Evolutionary conservation across 768 basidiomycete species (phyloP), one percentile per base, ranked within the genome.

Genomic region (Mycena epipterygia): DNA sequence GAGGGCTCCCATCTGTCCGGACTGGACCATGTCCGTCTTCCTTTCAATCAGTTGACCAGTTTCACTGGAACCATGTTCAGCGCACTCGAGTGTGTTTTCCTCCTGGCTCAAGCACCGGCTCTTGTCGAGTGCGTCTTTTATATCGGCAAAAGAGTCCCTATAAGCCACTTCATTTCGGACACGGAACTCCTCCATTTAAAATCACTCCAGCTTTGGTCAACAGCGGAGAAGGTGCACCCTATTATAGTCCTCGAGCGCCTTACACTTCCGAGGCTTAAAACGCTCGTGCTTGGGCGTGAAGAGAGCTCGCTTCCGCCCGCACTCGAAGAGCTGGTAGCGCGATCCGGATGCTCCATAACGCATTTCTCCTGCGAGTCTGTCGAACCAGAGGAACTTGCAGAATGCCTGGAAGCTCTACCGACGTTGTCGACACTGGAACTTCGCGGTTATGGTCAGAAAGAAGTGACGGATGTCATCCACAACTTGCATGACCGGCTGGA

Each of bases 61-160:
- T 59, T 65, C 63, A 70, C 57, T 6, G 69, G 63, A 14, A 65
- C 63, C 19, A 41, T 19, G 13, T 70, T 70, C 63, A 13, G 23
- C 14, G 12, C 32, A 4, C 7, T 17, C 25, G 69, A 70, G 53
- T 59, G 56, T 29, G 30, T 65, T 37, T 25, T 17, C 8, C 12
- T 70, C 11, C 41, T 70, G 5, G n/a, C 9, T 19, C 19, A 35
- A 5, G 60, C 23, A 19, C 48, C 63, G 37, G 51, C 48, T 21
- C 69, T 70, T 5, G 41, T 70, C 39, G 37, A 70, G 5, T 70
- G 63, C 19, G 69, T 55, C 14, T 64, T 70, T 27, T 33, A 59
- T 39, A 23, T 70, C 9, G 25, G 19, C 57, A 25, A 9, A 0
- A 32, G 23, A 5, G 23, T 17, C 16, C n/a, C 23, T 14, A 44